Percentiles rank a stretch among this genome's conserved stretches.
Conservation (phyloP, 306 rosid species). For the Malus sylvestris region DNA sequence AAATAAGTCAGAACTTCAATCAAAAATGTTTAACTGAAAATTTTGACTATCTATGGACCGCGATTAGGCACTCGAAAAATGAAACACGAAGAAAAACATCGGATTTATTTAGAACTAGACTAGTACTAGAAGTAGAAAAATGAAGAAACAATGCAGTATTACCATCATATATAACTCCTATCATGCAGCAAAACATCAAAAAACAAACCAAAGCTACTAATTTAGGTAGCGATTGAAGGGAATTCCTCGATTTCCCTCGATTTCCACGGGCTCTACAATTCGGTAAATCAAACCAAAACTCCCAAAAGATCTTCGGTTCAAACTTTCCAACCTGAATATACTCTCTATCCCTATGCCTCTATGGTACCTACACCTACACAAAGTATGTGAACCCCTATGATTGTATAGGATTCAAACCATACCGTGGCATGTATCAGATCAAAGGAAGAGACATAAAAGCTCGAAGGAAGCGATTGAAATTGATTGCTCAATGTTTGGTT, state of each 20-base stretch:
- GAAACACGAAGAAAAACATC: not conserved
- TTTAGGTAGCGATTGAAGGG: not conserved
- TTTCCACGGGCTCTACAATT: not conserved
- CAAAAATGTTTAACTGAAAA: not conserved
- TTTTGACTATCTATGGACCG: not conserved
- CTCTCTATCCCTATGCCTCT: not conserved
- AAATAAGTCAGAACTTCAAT: not conserved
- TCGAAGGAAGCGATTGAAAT: not conserved
- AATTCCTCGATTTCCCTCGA: not conserved
- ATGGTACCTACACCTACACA: not conserved
- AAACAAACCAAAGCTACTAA: not conserved
- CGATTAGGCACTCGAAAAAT: not conserved
- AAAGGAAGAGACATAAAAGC: not conserved
- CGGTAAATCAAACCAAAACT: not conserved
- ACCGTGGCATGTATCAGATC: not conserved
- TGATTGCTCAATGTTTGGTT: not conserved
- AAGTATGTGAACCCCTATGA: not conserved
- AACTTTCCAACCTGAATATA: not conserved
- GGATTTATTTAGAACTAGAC: not conserved
- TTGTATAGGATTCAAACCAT: not conserved
- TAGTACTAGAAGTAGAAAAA: not conserved
- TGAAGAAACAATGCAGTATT: not conserved
- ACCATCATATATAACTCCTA: not conserved
- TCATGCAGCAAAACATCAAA: not conserved
- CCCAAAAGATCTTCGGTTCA: not conserved